Evolutionary conservation across 306 rosid genomes (phyloP).

Genomic region (Cucurbita argyrosperma): DNA sequence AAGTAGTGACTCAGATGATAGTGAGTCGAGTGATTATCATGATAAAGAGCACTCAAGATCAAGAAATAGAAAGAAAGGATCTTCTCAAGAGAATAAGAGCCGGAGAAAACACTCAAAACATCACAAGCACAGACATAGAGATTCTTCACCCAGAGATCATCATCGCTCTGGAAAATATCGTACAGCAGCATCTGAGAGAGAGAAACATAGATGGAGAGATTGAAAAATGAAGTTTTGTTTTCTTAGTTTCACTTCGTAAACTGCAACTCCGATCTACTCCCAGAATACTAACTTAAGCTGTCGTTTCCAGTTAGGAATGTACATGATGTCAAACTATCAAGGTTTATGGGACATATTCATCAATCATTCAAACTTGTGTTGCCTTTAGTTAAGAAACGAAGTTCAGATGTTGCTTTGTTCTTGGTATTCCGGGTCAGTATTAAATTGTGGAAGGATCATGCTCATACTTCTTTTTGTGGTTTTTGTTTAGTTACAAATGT

Average conservation of each 20-base stretch:
- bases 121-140: constrained; percentile 37
- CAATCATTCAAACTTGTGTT: background rate
- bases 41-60: constrained; percentile 40
- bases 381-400: background rate
- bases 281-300: background rate
- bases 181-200: constrained; percentile 33
- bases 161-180: constrained; percentile 28
- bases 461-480: background rate
- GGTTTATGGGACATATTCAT: background rate
- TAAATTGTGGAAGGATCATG: background rate
- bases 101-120: constrained; percentile 51
- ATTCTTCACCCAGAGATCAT: constrained; percentile 38
- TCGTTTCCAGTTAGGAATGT: background rate
- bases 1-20: constrained; percentile 40
- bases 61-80: constrained; percentile 36
- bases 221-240: background rate
- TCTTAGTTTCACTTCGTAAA: background rate
- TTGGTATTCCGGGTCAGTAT: background rate
- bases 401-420: background rate
- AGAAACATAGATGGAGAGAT: constrained; percentile 16
- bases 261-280: background rate
- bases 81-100: constrained; percentile 51
- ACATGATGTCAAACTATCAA: background rate
- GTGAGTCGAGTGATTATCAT: constrained; percentile 31
- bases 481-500: background rate